phyloP scores from a whole-genome alignment of 495 filamentous ascomycete species.

The Cryomyces minteri region DNA sequence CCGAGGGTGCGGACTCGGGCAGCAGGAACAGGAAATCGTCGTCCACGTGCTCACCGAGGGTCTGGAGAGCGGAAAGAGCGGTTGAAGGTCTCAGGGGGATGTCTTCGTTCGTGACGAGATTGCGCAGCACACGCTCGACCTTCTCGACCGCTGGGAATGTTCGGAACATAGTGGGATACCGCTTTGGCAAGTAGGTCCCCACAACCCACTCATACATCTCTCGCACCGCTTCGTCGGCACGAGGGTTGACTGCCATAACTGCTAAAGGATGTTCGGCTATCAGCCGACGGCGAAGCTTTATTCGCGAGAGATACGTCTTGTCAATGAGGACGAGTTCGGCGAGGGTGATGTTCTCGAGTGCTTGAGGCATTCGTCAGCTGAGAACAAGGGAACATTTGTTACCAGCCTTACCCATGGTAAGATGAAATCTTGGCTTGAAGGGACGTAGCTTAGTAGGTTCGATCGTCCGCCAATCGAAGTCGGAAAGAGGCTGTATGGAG shows the following conservation, averaged over 20 bases:
- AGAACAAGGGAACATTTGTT: too few relatives aligned
- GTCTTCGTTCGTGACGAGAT: constrained; percentile 25
- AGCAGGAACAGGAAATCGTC: constrained; percentile 62
- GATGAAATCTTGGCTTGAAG: constrained; percentile 52
- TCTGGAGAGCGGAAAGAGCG: constrained; percentile 21
- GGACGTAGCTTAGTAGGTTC: constrained; percentile 42
- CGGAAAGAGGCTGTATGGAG: constrained; percentile 31
- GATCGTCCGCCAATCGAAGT: constrained; percentile 42
- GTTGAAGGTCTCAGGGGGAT: constrained; percentile 23
- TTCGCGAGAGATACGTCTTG: constrained; percentile 38
- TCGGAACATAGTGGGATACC: constrained; percentile 46
- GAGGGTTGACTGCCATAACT: constrained; percentile 26
- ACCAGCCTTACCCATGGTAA: constrained; percentile 45
- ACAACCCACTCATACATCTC: constrained; percentile 52
- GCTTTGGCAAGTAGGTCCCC: constrained; percentile 40
- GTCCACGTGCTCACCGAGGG: constrained; percentile 42
- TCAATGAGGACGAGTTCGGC: constrained; percentile 50
- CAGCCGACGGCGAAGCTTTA: constrained; percentile 32
- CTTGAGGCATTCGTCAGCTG: constrained; percentile 10
- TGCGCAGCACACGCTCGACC: constrained; percentile 3
- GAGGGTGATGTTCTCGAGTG: constrained; percentile 30
- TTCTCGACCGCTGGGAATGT: constrained; percentile 6
- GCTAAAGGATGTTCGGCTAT: constrained; percentile 27
- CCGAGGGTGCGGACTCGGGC: constrained; percentile 22
- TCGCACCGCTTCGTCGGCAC: constrained; percentile 27